Evolutionary conservation across 345 rosid genomes (phyloP), one percentile per base, ranked within the genome.

Genomic region (Salix caprea): DNA sequence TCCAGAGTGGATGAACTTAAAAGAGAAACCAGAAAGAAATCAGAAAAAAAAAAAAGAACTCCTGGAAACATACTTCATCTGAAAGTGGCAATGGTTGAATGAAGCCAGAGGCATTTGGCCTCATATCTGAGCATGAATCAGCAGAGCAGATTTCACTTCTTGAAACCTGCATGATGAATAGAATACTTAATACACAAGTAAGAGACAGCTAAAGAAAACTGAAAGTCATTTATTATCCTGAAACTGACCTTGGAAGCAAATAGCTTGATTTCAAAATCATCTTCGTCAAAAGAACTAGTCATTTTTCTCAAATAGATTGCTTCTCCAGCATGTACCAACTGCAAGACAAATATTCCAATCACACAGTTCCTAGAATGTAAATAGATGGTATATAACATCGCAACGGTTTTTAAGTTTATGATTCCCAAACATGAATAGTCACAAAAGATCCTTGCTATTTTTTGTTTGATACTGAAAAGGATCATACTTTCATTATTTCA

Each of bases 401-500:
- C 72, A 61, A 58, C 9, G n/a, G 42, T 15, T 2, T 44, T 50
- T 18, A 77, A 62, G 36, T n/a, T 40, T 65, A 36, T 30, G 42
- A 74, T 42, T 79, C 19, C 32, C 46, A 50, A 48, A 48, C 50
- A 74, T 48, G 64, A 71, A 56, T 13, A 76, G 24, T 32, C 26
- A 52, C 65, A 23, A 42, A 50, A 50, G 40, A 71, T 68, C 34
- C 37, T 2, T 46, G 30, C 50, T 71, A 61, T 61, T 44, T 76
- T 23, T 73, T 21, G 64, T 61, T 34, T 23, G 69, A 37, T 28
- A 71, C 67, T 40, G 69, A 44, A 48, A 32, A 79, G 75, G 66
- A 65, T 74, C 89, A 36, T 86, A 93, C 99, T 87, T 96, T 91
- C 92, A 90, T 89, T 83, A 96, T 88, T 73, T 87, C 93, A 10